Evolutionary conservation across 2,329 filamentous ascomycete species (phyloP).

Genomic region (Nemania abortiva): DNA sequence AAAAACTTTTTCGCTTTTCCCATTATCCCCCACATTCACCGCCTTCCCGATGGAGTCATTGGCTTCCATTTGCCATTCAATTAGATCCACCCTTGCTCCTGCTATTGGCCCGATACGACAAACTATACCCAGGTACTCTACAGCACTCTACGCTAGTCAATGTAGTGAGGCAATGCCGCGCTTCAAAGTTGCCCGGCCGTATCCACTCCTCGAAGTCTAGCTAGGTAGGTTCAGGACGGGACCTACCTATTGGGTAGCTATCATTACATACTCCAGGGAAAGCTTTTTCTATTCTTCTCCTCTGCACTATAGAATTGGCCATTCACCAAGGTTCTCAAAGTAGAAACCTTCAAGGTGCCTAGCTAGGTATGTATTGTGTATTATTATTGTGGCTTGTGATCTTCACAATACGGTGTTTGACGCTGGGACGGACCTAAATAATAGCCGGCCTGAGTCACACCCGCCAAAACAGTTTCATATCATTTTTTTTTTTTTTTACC

Average conservation of each 20-base stretch:
- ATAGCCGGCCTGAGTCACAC: slow-evolving; percentile 32
- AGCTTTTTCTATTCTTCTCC: not conserved
- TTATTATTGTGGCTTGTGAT: not conserved
- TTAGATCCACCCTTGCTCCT: not conserved
- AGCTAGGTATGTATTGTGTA: not conserved
- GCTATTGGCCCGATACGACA: slow-evolving; percentile 21
- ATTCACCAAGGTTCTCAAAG: slow-evolving; percentile 8
- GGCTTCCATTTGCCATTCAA: slow-evolving; percentile 14
- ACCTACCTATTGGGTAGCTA: slow-evolving; percentile 7
- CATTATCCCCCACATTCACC: slow-evolving; percentile 41
- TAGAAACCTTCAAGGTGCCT: not conserved
- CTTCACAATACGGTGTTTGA: not conserved
- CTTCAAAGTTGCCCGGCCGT: slow-evolving; percentile 21
- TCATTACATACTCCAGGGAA: not conserved
- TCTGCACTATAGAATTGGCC: not conserved
- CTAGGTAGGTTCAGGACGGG: not conserved
- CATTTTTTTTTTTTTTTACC: slow-evolving; percentile 18
- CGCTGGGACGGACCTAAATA: not conserved
- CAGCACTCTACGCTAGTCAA: slow-evolving; percentile 3
- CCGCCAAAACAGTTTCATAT: slow-evolving; percentile 19
- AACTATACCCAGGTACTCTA: not conserved
- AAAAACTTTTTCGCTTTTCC: slow-evolving; percentile 36
- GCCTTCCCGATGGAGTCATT: slow-evolving; percentile 22
- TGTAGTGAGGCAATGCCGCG: slow-evolving; percentile 35
- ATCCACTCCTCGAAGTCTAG: not conserved